Percentiles rank a stretch among this genome's conserved stretches.
Evolutionary conservation across 2,329 filamentous ascomycete genomes (phyloP).

Genomic region (Microcera coccophila): DNA sequence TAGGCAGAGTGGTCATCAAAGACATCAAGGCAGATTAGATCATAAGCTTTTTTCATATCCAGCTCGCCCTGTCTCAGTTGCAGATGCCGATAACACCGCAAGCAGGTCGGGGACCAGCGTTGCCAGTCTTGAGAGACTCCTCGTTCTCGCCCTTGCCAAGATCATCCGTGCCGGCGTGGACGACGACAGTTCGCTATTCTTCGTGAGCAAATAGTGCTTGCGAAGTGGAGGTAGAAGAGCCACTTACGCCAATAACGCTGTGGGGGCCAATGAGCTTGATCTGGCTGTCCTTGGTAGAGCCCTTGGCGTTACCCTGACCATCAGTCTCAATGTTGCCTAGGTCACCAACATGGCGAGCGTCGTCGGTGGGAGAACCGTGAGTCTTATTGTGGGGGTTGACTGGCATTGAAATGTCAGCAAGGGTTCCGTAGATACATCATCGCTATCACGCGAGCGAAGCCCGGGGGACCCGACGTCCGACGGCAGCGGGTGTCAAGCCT

Average conservation of each 20-base stretch:
- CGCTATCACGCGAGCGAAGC: neutral
- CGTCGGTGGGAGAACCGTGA: constrained; percentile 82
- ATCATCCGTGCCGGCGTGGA: constrained; percentile 94
- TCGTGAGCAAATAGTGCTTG: constrained; percentile 3
- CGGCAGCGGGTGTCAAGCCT: constrained; percentile 38
- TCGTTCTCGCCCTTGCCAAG: constrained; percentile 88
- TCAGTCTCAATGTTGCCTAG: constrained; percentile 97
- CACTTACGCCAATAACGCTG: constrained; percentile 83
- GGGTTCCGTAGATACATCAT: neutral
- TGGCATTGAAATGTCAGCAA: constrained; percentile 32
- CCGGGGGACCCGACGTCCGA: neutral
- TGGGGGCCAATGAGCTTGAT: constrained; percentile 96
- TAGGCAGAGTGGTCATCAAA: too few species aligned
- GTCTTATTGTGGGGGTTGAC: constrained; percentile 94
- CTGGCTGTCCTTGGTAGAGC: constrained; percentile 71
- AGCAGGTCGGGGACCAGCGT: constrained; percentile 87
- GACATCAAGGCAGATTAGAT: too few species aligned
- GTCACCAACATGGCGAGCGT: constrained; percentile 90
- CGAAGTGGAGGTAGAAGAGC: neutral
- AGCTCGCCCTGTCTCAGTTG: constrained; percentile 47
- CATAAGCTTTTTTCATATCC: neutral
- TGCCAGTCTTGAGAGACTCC: constrained; percentile 98
- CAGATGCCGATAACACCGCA: constrained; percentile 96
- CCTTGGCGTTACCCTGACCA: constrained; percentile 83
- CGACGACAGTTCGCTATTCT: constrained; percentile 80